phyloP scores from a whole-genome alignment of 1,284 basidiomycete genomes.

The Sphagnurus paluster region DNA sequence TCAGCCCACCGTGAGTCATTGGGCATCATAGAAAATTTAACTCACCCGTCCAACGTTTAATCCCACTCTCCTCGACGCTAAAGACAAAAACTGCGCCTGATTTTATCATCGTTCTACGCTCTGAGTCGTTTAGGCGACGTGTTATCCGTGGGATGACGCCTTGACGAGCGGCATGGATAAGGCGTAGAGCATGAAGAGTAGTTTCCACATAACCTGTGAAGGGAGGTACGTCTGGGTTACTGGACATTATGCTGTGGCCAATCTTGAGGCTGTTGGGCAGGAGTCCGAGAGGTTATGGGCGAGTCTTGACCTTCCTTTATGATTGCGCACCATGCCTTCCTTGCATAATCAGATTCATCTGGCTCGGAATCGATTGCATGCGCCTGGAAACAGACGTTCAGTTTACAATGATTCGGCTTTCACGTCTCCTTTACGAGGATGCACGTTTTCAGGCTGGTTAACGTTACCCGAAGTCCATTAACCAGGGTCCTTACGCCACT shows the following conservation, averaged over 20 bases:
- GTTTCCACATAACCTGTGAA: conserved; percentile 75
- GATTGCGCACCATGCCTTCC: conserved; percentile 32
- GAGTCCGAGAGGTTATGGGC: conserved; percentile 41
- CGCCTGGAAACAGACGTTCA: conserved; percentile 26
- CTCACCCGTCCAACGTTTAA: conserved; percentile 78
- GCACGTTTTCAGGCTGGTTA: conserved; percentile 28
- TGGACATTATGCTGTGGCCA: conserved; percentile 36
- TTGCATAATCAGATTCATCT: conserved; percentile 38
- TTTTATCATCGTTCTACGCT: conserved; percentile 70
- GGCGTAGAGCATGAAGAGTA: conserved; percentile 74
- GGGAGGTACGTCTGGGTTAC: conserved; percentile 52
- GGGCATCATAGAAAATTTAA: conserved; percentile 10
- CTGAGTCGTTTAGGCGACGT: conserved; percentile 75
- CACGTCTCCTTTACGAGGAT: conserved; percentile 37
- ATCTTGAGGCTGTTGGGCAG: conserved; percentile 56
- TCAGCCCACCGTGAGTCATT: conserved; percentile 18
- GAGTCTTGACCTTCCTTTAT: conserved; percentile 44
- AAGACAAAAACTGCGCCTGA: conserved; percentile 85
- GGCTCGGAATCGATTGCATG: conserved; percentile 35
- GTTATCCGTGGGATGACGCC: conserved; percentile 76
- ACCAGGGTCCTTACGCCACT: conserved; percentile 39
- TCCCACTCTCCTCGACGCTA: conserved; percentile 79
- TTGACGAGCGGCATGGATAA: conserved; percentile 76
- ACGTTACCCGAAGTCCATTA: conserved; percentile 40
- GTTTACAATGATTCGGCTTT: conserved; percentile 33